Evolutionary conservation across 2,329 filamentous ascomycete genomes (phyloP).

Genomic region (Trichoderma guizhouense): DNA sequence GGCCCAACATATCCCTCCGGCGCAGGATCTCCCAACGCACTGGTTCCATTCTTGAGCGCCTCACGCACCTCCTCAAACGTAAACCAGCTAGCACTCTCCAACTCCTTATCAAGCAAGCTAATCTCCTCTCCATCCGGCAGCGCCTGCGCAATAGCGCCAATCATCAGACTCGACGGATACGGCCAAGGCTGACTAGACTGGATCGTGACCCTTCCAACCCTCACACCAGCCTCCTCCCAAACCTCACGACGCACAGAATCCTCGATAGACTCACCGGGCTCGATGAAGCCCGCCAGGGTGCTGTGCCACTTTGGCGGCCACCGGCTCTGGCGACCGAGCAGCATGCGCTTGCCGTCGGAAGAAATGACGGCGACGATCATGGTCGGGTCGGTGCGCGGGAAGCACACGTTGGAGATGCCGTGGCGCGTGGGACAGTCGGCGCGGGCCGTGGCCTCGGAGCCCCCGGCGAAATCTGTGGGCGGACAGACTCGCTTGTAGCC

Average conservation of each 20-base stretch:
- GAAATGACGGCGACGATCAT: constrained; percentile 94
- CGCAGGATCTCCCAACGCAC: constrained; percentile 61
- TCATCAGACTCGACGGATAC: constrained; percentile 81
- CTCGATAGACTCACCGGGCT: constrained; percentile 81
- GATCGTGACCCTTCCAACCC: constrained; percentile 72
- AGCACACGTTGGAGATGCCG: constrained; percentile 84
- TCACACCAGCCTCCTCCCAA: constrained; percentile 80
- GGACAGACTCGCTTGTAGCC: constrained; percentile 81
- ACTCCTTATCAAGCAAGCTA: constrained; percentile 81
- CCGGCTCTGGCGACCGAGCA: constrained; percentile 80
- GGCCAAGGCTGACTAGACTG: constrained; percentile 87
- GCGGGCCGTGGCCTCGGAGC: constrained; percentile 49
- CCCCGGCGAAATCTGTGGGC: constrained; percentile 58
- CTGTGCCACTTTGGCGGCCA: constrained; percentile 86
- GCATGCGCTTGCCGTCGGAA: constrained; percentile 68
- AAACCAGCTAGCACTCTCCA: constrained; percentile 90
- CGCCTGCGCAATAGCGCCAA: constrained; percentile 83
- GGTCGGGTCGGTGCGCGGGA: constrained; percentile 89
- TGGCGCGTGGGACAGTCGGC: constrained; percentile 75
- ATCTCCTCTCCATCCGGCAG: constrained; percentile 75
- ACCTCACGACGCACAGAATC: constrained; percentile 80
- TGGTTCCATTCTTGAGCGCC: constrained; percentile 64
- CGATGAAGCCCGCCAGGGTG: constrained; percentile 82
- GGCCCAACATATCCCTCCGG: constrained; percentile 68
- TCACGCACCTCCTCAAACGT: constrained; percentile 73